Percentiles rank a stretch among this genome's conserved stretches.
phyloP scores from a whole-genome alignment of 208 protist genomes.

The Trypanosoma vivax region DNA sequence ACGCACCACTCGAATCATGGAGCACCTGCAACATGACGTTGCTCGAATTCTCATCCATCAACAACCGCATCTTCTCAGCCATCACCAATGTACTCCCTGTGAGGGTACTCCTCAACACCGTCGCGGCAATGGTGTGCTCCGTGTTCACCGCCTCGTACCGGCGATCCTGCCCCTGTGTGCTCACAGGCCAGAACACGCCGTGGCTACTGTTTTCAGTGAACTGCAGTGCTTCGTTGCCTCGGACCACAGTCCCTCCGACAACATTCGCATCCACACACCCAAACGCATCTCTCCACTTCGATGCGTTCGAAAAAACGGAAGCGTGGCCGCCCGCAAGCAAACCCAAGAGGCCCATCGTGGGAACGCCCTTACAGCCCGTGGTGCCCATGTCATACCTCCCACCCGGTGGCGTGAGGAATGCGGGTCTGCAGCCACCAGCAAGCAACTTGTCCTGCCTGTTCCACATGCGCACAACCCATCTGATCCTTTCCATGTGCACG shows the following conservation, averaged over 20 bases:
- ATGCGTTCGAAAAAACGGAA: too few relatives aligned
- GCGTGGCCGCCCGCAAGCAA: background rate
- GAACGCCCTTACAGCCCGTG: background rate
- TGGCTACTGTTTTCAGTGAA: background rate
- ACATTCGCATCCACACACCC: background rate
- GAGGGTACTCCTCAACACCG: background rate
- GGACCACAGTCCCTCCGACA: background rate
- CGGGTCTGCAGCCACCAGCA: background rate
- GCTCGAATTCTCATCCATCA: too few relatives aligned
- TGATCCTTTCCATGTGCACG: background rate
- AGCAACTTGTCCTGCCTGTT: background rate
- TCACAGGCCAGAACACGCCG: constrained; percentile 5
- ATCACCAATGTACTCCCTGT: background rate
- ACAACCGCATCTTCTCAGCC: too few relatives aligned
- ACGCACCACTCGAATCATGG: too few relatives aligned
- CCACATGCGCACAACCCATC: background rate
- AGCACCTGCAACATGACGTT: too few relatives aligned
- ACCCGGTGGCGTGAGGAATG: too few relatives aligned
- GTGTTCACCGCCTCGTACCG: constrained; percentile 2
- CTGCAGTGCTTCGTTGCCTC: background rate
- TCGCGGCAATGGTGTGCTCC: background rate
- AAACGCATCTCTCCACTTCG: background rate
- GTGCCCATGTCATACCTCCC: background rate
- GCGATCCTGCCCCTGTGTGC: constrained; percentile 12
- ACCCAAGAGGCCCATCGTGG: background rate